Evolutionary conservation across 2,329 filamentous ascomycete genomes (phyloP), one percentile per base, ranked within the genome.

Genomic region (Zymoseptoria tritici): DNA sequence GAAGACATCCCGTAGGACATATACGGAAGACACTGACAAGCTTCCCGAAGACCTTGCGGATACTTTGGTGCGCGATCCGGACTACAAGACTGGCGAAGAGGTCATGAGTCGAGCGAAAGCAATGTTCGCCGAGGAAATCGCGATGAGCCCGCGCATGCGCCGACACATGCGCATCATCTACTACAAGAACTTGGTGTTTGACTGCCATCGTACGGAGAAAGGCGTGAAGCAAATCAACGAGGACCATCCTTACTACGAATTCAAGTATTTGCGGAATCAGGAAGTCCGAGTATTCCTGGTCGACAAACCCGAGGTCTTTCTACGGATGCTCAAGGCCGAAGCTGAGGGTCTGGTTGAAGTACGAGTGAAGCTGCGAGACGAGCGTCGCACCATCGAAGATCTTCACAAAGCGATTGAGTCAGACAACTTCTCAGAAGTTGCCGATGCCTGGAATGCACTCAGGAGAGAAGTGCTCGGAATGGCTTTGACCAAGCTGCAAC

Each of bases 301-400:
- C 2, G 85, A 86, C 56, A 86, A 89, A 57, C 94, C 94, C 1
- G 92, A 97, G 65, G 80, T 96, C 24, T 99, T 94, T 73, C 78
- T 99, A 58, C 93, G 95, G 76, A 99, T 99, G 94, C 85, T 97
- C 74, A 95, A 91, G 73, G 94, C 94, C 1, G 94, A 99, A 74
- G 89, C 94, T 69, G 94, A 99, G 73, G 92, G 93, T 2, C 79
- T 99, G 1, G 83, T 99, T 13, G 90, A 96, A 60, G 90, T 99
- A 57, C 86, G 85, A 66, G 84, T 97, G 19, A 83, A 83, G 13
- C 83, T 97, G 73, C 85, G 90, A 67, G 85, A 88, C 58, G 86
- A 89, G 67, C 84, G 87, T 6, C 83, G 87, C 36, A 92, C 96
- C 78, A 86, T 86, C 60, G 83, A 85, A 55, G 85, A 88, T 57